Evolutionary conservation across 164 flowering plant species (phyloP).

Genomic region (Warburgia ugandensis): DNA sequence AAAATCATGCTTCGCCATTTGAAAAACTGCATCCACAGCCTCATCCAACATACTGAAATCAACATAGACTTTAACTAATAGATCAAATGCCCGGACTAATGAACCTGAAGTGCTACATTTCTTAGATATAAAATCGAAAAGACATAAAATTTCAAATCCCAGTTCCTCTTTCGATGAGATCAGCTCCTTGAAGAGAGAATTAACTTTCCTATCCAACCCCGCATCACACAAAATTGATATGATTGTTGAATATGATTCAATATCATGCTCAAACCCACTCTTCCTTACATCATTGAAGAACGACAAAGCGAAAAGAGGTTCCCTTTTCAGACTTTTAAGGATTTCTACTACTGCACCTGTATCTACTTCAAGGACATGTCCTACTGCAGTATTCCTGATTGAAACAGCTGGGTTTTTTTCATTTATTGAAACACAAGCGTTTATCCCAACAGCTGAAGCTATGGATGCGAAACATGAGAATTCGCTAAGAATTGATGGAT

Average conservation of each 20-base stretch:
- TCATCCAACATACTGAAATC: slow-evolving; percentile 48
- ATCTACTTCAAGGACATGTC: slow-evolving; percentile 15
- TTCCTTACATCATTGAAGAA: slow-evolving; percentile 37
- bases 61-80: slow-evolving; percentile 47
- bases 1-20: slow-evolving; percentile 23
- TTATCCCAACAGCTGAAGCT: slow-evolving; percentile 8
- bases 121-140: slow-evolving; percentile 34
- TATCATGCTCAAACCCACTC: slow-evolving; percentile 39
- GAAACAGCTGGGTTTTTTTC: too few relatives aligned
- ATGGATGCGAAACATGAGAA: slow-evolving; percentile 3
- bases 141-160: slow-evolving; percentile 29
- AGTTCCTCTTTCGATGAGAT: slow-evolving; percentile 20
- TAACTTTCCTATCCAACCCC: slow-evolving; percentile 34
- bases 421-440: too few relatives aligned
- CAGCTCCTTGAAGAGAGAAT: slow-evolving; percentile 44
- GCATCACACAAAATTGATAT: slow-evolving; percentile 39
- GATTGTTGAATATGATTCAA: slow-evolving; percentile 35
- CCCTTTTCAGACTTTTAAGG: slow-evolving; percentile 27
- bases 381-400: neutral
- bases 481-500: slow-evolving; percentile 6
- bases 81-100: slow-evolving; percentile 30
- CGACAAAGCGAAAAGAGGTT: slow-evolving; percentile 44
- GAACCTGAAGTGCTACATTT: slow-evolving; percentile 10
- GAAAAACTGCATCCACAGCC: slow-evolving; percentile 42
- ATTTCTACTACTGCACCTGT: slow-evolving; percentile 25